phyloP scores from a whole-genome alignment of 441 rosid species.

The Pelargonium fulgidum region DNA sequence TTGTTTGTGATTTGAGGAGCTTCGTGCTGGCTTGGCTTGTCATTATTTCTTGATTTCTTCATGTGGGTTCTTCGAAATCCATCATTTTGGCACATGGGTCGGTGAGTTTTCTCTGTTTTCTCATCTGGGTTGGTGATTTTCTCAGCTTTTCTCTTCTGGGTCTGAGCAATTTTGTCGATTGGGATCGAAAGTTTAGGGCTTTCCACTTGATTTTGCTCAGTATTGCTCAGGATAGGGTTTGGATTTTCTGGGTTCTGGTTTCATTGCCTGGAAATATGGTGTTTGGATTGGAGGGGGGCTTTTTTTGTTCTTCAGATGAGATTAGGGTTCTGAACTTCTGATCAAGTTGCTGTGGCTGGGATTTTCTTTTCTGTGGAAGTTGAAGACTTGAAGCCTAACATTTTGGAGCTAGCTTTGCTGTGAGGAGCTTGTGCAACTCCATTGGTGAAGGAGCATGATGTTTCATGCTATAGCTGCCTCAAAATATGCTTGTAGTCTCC shows the following conservation, averaged over 20 bases:
- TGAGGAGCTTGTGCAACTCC: not conserved
- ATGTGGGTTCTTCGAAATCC: conserved; percentile 4
- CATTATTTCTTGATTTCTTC: not conserved
- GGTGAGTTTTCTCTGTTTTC: not conserved
- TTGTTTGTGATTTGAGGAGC: not conserved
- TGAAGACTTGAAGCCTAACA: not conserved
- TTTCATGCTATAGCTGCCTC: not conserved
- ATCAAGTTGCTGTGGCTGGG: not conserved
- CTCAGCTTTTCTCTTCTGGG: conserved; percentile 3
- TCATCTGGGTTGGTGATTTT: not conserved
- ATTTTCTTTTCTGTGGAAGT: not conserved
- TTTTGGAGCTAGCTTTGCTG: not conserved
- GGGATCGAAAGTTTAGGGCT: conserved; percentile 5
- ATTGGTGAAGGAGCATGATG: not conserved
- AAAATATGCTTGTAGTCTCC: conserved; percentile 4
- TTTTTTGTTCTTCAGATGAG: not conserved
- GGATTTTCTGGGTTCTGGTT: conserved; percentile 4
- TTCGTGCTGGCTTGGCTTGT: not conserved
- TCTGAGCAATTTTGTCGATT: not conserved
- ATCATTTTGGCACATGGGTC: not conserved
- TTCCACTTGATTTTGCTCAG: not conserved
- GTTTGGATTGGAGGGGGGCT: not conserved
- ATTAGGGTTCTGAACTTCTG: not conserved
- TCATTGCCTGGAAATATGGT: not conserved
- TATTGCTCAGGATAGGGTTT: not conserved